Percentiles rank a stretch among this genome's conserved stretches.
Evolutionary conservation across 2,329 filamentous ascomycete genomes (phyloP).

Genomic region (Fusarium miscanthi): DNA sequence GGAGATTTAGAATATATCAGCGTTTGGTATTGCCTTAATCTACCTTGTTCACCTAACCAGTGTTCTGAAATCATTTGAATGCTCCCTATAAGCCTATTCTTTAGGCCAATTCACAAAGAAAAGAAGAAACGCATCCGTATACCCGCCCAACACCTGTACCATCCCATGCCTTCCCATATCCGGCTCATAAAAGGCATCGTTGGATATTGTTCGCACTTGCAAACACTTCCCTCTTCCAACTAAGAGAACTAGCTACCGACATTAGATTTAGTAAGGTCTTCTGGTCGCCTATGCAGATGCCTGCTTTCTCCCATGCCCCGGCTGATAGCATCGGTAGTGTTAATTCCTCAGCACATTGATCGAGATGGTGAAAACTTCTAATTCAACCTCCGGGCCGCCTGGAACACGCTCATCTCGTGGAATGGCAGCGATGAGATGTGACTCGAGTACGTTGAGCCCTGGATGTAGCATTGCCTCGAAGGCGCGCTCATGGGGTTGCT

Average conservation of each 20-base stretch:
- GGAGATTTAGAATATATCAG: conserved; percentile 39
- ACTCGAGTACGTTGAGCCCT: conserved; percentile 81
- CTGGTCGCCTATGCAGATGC: neutral
- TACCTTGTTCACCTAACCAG: neutral
- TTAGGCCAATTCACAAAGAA: conserved; percentile 1
- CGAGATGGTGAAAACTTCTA: conserved; percentile 83
- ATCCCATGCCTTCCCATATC: conserved; percentile 1
- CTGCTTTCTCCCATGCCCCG: conserved; percentile 13
- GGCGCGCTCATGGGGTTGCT: conserved; percentile 69
- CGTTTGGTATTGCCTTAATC: conserved; percentile 10
- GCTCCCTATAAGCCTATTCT: conserved; percentile 15
- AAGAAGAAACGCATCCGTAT: neutral
- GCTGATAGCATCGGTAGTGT: conserved; percentile 3
- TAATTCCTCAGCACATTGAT: conserved; percentile 72
- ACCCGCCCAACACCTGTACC: conserved; percentile 25
- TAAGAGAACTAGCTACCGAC: neutral
- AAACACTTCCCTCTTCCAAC: neutral
- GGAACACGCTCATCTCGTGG: conserved; percentile 67
- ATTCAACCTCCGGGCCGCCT: conserved; percentile 73
- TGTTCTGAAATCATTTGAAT: neutral
- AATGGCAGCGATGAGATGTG: conserved; percentile 80
- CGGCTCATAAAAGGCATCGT: conserved; percentile 17
- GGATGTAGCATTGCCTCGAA: conserved; percentile 79
- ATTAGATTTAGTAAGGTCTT: neutral
- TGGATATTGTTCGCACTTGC: neutral